phyloP scores from a whole-genome alignment of 306 rosid genomes.

The Vicia sativa region DNA sequence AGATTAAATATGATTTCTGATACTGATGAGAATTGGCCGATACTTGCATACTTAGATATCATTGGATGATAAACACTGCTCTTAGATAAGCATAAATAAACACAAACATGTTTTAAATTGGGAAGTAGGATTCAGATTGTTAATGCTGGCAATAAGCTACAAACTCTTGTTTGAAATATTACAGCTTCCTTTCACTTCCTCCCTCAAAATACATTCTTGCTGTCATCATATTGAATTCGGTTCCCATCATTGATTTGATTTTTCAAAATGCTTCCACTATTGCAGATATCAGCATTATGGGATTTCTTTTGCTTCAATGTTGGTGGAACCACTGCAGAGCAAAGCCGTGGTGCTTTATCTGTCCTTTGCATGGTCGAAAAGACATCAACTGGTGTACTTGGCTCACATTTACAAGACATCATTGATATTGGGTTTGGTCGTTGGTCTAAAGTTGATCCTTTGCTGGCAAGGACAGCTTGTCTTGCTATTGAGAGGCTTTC shows the following conservation, averaged over 20 bases:
- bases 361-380: conserved; percentile 93
- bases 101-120: conserved; percentile 4
- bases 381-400: conserved; percentile 67
- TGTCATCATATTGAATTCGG: conserved; percentile 14
- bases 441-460: conserved; percentile 92
- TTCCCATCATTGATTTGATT: conserved; percentile 30
- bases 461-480: conserved; percentile 95
- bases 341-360: conserved; percentile 89
- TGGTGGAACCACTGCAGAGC: conserved; percentile 87
- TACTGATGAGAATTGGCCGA: conserved; percentile 1
- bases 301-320: conserved; percentile 94
- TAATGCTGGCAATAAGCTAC: conserved; percentile 23
- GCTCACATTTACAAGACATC: conserved; percentile 86
- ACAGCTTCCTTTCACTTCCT: conserved; percentile 17
- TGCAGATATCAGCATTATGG: conserved; percentile 86
- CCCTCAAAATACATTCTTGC: conserved; percentile 20
- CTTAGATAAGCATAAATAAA: conserved; percentile 1
- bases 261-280: conserved; percentile 32
- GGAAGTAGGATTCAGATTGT: conserved; percentile 25
- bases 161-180: conserved; percentile 21
- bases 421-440: conserved; percentile 96
- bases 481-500: conserved; percentile 82
- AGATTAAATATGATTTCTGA: conserved; percentile 24
- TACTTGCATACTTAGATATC: conserved; percentile 27
- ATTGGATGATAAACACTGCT: conserved; percentile 22